These are phyloP conservation scores for Talaromyces trachyspermus DNA, from an alignment of 495 filamentous ascomycete species.

Conservation along the genomic window DNA sequence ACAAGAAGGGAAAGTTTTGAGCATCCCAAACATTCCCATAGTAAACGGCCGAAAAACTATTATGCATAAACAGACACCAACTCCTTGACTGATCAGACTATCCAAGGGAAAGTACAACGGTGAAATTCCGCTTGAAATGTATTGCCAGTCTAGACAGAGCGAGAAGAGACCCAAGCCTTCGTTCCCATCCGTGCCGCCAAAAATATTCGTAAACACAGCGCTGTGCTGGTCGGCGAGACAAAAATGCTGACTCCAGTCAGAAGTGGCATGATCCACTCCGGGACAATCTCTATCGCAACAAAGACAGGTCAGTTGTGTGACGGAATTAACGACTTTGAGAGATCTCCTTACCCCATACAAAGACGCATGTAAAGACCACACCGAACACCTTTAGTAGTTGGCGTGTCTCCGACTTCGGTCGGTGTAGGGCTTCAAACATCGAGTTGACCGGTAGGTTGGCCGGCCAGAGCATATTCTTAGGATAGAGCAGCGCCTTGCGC, in stretches of 20 bases:
- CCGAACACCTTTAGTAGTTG: conserved; percentile 8
- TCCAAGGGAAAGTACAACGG: conserved; percentile 23
- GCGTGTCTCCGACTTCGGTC: conserved; percentile 14
- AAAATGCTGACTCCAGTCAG: conserved; percentile 31
- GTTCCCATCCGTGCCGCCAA: conserved; percentile 44
- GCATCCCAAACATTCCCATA: conserved; percentile 41
- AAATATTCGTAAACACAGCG: conserved; percentile 41
- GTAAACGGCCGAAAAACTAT: conserved; percentile 29
- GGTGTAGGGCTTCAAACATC: conserved; percentile 12
- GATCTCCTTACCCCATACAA: conserved; percentile 43
- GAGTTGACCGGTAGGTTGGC: conserved; percentile 10
- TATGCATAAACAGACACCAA: too few relatives aligned
- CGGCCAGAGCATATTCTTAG: conserved; percentile 18
- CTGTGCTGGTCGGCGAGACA: conserved; percentile 12
- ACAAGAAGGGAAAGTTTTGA: conserved; percentile 41
- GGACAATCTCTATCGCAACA: conserved; percentile 43
- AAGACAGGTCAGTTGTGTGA: conserved; percentile 40
- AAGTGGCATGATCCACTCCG: too few relatives aligned
- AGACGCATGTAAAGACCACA: conserved; percentile 15
- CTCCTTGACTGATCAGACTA: conserved; percentile 29
- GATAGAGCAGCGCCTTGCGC: conserved; percentile 11
- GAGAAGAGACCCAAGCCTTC: conserved; percentile 25
- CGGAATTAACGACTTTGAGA: conserved; percentile 42
- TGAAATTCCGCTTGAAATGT: conserved; percentile 28
- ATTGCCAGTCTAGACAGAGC: conserved; percentile 45